These are phyloP conservation scores for Pichia manshurica DNA, from an alignment of 805 yeast species.

Conservation along the genomic window DNA sequence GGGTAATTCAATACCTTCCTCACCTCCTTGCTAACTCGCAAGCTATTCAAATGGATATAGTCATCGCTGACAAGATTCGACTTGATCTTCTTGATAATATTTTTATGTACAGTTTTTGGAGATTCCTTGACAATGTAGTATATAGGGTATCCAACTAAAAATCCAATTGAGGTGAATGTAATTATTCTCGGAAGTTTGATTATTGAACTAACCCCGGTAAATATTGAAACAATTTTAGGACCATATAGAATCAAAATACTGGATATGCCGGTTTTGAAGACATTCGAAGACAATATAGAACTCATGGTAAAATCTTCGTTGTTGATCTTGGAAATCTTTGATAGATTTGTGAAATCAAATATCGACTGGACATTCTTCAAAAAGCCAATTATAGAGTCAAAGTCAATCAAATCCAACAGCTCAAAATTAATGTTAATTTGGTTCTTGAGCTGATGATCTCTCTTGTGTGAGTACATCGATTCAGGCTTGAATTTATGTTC, in stretches of 20 bases:
- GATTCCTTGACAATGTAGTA: constrained; percentile 67
- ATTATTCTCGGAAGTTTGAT: constrained; percentile 27
- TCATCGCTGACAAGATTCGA: constrained; percentile 59
- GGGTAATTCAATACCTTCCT: constrained; percentile 78
- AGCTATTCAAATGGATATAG: constrained; percentile 72
- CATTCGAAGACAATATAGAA: constrained; percentile 18
- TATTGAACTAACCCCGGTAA: constrained; percentile 29
- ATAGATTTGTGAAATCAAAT: constrained; percentile 38
- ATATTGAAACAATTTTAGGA: constrained; percentile 25
- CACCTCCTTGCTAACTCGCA: constrained; percentile 75
- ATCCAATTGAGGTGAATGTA: constrained; percentile 28
- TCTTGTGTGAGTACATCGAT: constrained; percentile 76
- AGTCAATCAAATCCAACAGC: constrained; percentile 69
- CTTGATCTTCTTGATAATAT: constrained; percentile 67
- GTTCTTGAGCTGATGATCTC: constrained; percentile 59
- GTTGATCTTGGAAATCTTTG: constrained; percentile 34
- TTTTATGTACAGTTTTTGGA: constrained; percentile 84
- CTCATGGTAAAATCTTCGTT: constrained; percentile 27
- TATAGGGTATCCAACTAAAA: constrained; percentile 32
- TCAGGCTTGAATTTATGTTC: constrained; percentile 62
- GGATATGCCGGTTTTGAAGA: constrained; percentile 27
- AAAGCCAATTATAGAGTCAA: constrained; percentile 47
- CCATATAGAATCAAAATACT: constrained; percentile 25
- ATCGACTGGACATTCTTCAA: constrained; percentile 8
- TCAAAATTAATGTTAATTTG: constrained; percentile 58